Percentiles rank a stretch among this genome's conserved stretches.
Evolutionary conservation across 1,139 yeast species (phyloP).

Genomic region (Nakaseomyces sp.): DNA sequence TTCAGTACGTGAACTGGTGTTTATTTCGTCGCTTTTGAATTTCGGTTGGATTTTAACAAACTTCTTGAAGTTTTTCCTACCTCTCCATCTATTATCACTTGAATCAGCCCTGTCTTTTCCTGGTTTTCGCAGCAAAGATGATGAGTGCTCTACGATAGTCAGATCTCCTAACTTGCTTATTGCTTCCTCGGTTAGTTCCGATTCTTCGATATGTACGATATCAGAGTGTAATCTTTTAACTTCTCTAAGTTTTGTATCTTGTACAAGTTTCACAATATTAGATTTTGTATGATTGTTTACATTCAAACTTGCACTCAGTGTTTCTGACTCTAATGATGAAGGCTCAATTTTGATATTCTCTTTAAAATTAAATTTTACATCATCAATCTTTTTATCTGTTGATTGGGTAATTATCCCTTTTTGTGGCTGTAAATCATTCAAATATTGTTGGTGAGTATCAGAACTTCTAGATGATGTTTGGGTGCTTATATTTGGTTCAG

Average conservation of each 20-base stretch:
- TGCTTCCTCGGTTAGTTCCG: slow-evolving; percentile 28
- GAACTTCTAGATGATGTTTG: no score
- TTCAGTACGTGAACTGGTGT: not conserved
- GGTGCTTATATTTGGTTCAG: no score
- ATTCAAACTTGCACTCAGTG: not conserved
- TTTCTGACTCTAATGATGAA: not conserved
- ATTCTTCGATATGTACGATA: slow-evolving; percentile 22
- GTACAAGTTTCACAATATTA: slow-evolving; percentile 26
- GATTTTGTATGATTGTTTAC: not conserved
- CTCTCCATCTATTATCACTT: slow-evolving; percentile 21
- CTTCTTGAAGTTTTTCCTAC: slow-evolving; percentile 32
- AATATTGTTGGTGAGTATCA: no score
- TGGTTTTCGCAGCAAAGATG: slow-evolving; percentile 5
- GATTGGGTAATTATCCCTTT: no score
- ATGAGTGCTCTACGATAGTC: slow-evolving; percentile 28
- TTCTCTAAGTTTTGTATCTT: slow-evolving; percentile 29
- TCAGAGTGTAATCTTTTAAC: slow-evolving; percentile 23
- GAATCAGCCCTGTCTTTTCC: slow-evolving; percentile 6
- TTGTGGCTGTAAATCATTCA: no score
- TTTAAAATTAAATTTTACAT: not conserved
- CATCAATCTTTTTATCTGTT: not conserved
- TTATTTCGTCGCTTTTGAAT: slow-evolving; percentile 3
- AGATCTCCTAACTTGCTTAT: slow-evolving; percentile 25
- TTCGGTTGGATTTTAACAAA: slow-evolving; percentile 30
- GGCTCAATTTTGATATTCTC: not conserved